Percentiles rank a stretch among this genome's conserved stretches.
Conservation (phyloP, 176 grass and related monocot genomes). For the Hsuehochloa calcarea region DNA sequence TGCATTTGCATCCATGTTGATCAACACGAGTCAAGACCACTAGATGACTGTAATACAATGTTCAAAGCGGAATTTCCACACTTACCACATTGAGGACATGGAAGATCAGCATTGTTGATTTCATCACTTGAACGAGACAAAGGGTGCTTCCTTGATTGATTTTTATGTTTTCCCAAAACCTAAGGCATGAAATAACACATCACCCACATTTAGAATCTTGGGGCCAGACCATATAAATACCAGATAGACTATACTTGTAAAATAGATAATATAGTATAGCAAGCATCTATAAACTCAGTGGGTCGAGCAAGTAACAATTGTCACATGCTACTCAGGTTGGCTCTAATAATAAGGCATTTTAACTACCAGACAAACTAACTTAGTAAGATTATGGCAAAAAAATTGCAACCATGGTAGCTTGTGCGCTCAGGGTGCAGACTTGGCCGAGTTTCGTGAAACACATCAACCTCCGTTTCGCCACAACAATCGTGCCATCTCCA, state of each 20-base stretch:
- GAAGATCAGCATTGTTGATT: constrained; percentile 37
- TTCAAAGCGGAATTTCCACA: background rate
- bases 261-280: background rate
- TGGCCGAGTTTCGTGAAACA: too few species aligned
- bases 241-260: background rate
- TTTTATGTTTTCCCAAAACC: constrained; percentile 59
- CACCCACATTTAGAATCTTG: background rate
- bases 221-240: constrained; percentile 7
- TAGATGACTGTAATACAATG: background rate
- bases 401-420: background rate
- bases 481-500: too few species aligned
- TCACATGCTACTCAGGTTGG: background rate
- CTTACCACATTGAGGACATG: constrained; percentile 83
- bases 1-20: background rate
- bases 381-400: background rate
- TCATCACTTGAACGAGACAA: constrained; percentile 45
- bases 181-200: constrained; percentile 29
- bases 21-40: constrained; percentile 8
- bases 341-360: background rate
- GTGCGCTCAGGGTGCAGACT: too few species aligned
- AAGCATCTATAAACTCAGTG: constrained; percentile 11
- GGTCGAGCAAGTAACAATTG: background rate
- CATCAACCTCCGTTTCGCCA: too few species aligned
- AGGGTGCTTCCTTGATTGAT: constrained; percentile 62
- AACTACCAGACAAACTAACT: background rate